Conservation (phyloP, 139 green algal genomes). For the Diplosphaera chodatii region DNA sequence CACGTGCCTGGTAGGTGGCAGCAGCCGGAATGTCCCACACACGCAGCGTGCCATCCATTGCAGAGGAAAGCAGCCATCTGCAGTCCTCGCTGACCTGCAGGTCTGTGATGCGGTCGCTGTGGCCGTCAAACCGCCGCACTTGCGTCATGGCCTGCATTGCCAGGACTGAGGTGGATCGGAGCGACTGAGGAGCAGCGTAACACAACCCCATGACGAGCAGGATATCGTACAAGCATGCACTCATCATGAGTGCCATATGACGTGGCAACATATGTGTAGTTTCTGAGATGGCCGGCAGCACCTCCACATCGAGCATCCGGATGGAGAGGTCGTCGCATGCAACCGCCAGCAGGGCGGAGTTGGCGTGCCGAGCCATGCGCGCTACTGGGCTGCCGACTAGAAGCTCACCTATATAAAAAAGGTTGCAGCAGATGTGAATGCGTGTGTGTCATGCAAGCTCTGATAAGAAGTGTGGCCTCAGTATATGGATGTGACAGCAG, state of each 20-base stretch:
- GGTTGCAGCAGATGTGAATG: no score
- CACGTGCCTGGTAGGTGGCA: neutral
- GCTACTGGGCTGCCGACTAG: conserved; percentile 26
- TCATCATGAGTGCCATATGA: no score
- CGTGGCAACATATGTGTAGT: no score
- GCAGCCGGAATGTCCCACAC: conserved; percentile 83
- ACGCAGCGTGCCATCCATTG: conserved; percentile 81
- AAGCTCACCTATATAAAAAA: no score
- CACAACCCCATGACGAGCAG: no score
- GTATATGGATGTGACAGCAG: no score
- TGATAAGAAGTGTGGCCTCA: no score
- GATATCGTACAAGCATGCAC: no score
- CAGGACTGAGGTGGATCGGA: no score
- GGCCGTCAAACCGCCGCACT: conserved; percentile 78
- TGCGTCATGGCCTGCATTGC: conserved; percentile 42
- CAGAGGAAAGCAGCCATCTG: conserved; percentile 80
- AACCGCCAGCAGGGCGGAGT: conserved; percentile 42
- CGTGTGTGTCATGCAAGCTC: no score
- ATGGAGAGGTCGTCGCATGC: conserved; percentile 53
- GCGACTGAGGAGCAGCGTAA: no score
- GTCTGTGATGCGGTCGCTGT: conserved; percentile 74
- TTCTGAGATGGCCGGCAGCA: no score
- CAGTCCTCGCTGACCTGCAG: conserved; percentile 67
- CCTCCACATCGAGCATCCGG: conserved; percentile 48
- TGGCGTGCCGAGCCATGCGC: conserved; percentile 35